These are phyloP conservation scores for Guadua angustifolia DNA, from an alignment of 176 grass and related monocot genomes.

Conservation along the genomic window DNA sequence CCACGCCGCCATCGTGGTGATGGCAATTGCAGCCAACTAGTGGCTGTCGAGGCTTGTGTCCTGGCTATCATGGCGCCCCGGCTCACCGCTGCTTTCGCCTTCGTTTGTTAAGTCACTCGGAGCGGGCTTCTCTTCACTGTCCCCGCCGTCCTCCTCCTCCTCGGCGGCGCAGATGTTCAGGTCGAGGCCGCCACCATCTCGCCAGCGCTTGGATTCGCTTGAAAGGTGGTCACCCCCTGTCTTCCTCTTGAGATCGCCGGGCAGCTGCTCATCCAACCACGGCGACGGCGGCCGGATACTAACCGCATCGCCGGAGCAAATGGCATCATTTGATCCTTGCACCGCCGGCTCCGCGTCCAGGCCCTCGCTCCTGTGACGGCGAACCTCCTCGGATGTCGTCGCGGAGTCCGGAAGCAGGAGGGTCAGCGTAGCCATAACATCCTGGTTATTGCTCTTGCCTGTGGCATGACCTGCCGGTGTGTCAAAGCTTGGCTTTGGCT, in stretches of 20 bases:
- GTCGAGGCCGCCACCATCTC: slow-evolving; percentile 41
- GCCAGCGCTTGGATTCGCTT: slow-evolving; percentile 33
- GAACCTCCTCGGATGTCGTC: background rate
- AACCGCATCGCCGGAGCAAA: background rate
- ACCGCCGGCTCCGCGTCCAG: slow-evolving; percentile 26
- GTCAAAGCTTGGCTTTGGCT: slow-evolving; percentile 16
- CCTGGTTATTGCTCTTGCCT: background rate
- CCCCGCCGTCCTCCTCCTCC: background rate
- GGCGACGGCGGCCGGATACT: slow-evolving; percentile 30
- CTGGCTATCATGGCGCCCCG: background rate
- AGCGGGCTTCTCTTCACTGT: slow-evolving; percentile 38
- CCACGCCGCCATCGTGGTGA: background rate
- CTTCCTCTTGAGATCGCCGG: slow-evolving; percentile 56
- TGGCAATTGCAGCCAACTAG: background rate
- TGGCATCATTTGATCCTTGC: background rate
- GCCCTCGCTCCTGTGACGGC: background rate
- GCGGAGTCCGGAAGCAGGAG: slow-evolving; percentile 48
- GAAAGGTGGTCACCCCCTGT: background rate
- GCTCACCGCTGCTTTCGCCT: background rate
- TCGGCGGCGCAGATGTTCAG: slow-evolving; percentile 52
- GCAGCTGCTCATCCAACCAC: slow-evolving; percentile 16
- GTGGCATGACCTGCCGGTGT: background rate
- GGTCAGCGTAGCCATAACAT: slow-evolving; percentile 32
- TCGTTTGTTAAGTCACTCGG: slow-evolving; percentile 70
- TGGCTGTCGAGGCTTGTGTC: slow-evolving; percentile 15